A percentile compares a stretch with the other conserved stretches of the same genome.
Conservation (phyloP, 768 basidiomycete genomes). For the Sarcodon aspratus region DNA sequence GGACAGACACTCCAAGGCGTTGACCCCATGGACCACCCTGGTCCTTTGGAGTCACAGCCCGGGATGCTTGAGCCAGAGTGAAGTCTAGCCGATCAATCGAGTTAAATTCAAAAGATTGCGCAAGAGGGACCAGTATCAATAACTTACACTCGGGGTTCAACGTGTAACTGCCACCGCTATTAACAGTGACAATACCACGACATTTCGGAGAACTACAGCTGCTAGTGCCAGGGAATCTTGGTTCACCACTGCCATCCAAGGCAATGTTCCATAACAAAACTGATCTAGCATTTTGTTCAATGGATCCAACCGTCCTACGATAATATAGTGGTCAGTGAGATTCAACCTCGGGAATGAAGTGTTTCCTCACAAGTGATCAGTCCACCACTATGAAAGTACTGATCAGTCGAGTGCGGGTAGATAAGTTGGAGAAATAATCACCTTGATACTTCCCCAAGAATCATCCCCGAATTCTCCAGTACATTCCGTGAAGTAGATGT, state of each 20-base stretch:
- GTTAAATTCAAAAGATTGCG: background rate
- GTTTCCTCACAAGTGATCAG: slow-evolving; percentile 45
- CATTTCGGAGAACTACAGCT: slow-evolving; percentile 49
- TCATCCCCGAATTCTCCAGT: slow-evolving; percentile 48
- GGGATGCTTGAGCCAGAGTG: slow-evolving; percentile 63
- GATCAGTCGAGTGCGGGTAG: no score
- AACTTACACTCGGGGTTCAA: slow-evolving; percentile 61
- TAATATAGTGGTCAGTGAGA: slow-evolving; percentile 20
- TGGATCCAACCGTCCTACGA: slow-evolving; percentile 14
- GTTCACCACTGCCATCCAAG: slow-evolving; percentile 49
- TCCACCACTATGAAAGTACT: slow-evolving; percentile 36
- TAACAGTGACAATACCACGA: slow-evolving; percentile 55
- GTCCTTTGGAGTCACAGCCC: slow-evolving; percentile 63
- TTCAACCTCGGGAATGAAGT: slow-evolving; percentile 13
- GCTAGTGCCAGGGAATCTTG: slow-evolving; percentile 49
- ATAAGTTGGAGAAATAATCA: no score
- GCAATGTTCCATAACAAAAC: slow-evolving; percentile 73
- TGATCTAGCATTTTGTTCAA: slow-evolving; percentile 28
- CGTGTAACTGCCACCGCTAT: slow-evolving; percentile 38
- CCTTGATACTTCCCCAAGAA: slow-evolving; percentile 73
- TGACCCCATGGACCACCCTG: slow-evolving; percentile 55
- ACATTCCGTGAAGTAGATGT: slow-evolving; percentile 54
- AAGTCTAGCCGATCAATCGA: slow-evolving; percentile 34
- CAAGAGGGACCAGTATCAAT: background rate
- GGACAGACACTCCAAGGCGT: slow-evolving; percentile 53